These are phyloP conservation scores for Agapanthus africanus DNA, from an alignment of 106 monocot genomes.

Conservation along the genomic window DNA sequence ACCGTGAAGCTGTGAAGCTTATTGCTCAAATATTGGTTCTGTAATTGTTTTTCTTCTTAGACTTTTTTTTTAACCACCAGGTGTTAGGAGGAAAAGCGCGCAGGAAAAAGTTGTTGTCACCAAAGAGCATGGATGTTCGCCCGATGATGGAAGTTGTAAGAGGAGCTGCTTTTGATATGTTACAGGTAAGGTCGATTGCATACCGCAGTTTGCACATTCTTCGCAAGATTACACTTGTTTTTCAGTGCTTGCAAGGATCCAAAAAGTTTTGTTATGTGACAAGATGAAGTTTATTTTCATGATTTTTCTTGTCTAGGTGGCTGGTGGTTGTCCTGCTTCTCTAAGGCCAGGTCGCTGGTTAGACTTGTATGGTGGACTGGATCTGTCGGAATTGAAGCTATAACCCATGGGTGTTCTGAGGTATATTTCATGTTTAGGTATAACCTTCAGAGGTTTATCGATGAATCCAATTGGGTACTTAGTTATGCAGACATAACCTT, in stretches of 20 bases:
- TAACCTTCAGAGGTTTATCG: background rate
- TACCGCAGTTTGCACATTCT: background rate
- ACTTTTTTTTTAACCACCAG: no score
- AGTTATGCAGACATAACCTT: background rate
- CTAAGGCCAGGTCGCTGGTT: slow-evolving; percentile 94
- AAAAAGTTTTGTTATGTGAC: slow-evolving; percentile 7
- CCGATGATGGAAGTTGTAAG: slow-evolving; percentile 98
- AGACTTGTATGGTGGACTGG: slow-evolving; percentile 96
- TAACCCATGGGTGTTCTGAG: slow-evolving; percentile 93
- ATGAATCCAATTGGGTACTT: background rate
- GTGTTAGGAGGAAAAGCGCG: slow-evolving; percentile 80
- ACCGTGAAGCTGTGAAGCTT: no score
- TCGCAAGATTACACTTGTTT: background rate
- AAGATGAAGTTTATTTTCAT: background rate
- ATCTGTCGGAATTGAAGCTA: slow-evolving; percentile 97
- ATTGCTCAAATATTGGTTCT: no score
- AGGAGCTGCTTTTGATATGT: slow-evolving; percentile 86
- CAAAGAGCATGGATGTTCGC: slow-evolving; percentile 90
- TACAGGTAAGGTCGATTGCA: slow-evolving; percentile 47
- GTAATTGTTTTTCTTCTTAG: no score
- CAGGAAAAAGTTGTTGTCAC: slow-evolving; percentile 88
- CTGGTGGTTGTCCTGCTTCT: slow-evolving; percentile 84
- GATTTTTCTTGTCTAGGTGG: slow-evolving; percentile 38
- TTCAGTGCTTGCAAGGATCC: background rate
- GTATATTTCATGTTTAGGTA: slow-evolving; percentile 17